phyloP scores from a whole-genome alignment of 176 grass and related monocot species.

The Secale cereale region DNA sequence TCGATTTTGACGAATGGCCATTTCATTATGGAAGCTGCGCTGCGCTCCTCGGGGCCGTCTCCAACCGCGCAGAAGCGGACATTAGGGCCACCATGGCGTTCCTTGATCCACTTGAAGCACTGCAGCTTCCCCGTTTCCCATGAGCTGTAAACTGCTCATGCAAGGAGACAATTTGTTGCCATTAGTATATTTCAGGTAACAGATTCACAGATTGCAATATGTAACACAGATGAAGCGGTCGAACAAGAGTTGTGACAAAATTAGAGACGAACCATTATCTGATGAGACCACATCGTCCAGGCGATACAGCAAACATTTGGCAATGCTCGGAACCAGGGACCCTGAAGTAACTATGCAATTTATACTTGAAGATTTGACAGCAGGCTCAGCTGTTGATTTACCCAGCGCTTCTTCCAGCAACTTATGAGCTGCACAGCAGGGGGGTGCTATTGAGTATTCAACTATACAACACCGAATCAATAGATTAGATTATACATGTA shows the following conservation, averaged over 20 bases:
- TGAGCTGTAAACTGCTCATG: slow-evolving; percentile 77
- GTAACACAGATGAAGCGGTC: background rate
- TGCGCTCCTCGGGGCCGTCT: slow-evolving; percentile 78
- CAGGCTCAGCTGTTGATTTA: slow-evolving; percentile 22
- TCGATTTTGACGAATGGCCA: slow-evolving; percentile 96
- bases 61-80: slow-evolving; percentile 80
- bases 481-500: background rate
- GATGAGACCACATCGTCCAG: slow-evolving; percentile 72
- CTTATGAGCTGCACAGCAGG: slow-evolving; percentile 51
- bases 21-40: slow-evolving; percentile 60
- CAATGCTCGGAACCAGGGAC: slow-evolving; percentile 92
- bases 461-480: background rate
- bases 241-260: background rate
- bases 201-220: background rate
- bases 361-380: slow-evolving; percentile 33
- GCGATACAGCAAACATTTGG: slow-evolving; percentile 88
- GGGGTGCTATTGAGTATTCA: background rate
- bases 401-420: slow-evolving; percentile 57
- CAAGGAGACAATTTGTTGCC: background rate
- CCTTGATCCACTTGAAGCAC: slow-evolving; percentile 95
- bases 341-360: slow-evolving; percentile 92
- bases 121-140: slow-evolving; percentile 93
- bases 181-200: background rate
- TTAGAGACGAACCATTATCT: slow-evolving; percentile 64
- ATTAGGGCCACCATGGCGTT: slow-evolving; percentile 59